Percentiles rank a stretch among this genome's conserved stretches.
Conservation (phyloP, 345 rosid genomes). For the Euphorbia pulcherrima region DNA sequence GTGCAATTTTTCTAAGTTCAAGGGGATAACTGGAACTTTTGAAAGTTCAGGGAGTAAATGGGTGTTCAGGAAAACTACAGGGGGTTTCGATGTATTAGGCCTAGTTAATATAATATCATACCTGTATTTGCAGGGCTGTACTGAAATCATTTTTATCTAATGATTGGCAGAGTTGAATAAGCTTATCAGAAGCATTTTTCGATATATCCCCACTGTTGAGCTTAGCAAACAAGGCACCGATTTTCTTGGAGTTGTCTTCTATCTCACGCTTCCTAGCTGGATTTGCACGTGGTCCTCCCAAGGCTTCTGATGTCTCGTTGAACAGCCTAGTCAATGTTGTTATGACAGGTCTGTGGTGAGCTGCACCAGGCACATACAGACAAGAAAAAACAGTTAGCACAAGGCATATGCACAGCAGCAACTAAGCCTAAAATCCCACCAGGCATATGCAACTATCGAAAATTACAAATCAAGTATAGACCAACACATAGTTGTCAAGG, state of each 20-base stretch:
- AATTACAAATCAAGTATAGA: too few species aligned
- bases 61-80: too few species aligned
- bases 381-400: not conserved
- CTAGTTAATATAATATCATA: conserved; percentile 28
- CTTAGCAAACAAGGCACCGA: conserved; percentile 90
- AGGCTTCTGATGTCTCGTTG: conserved; percentile 88
- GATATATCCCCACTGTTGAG: conserved; percentile 91
- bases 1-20: too few species aligned
- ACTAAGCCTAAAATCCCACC: not conserved
- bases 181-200: conserved; percentile 85
- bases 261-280: conserved; percentile 90
- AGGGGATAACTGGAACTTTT: too few species aligned
- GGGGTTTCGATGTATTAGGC: too few species aligned
- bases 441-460: too few species aligned
- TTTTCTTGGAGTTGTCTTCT: conserved; percentile 86
- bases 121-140: conserved; percentile 92
- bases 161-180: conserved; percentile 82
- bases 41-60: too few species aligned
- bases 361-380: conserved; percentile 41
- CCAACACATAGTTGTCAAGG: too few species aligned
- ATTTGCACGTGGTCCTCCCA: conserved; percentile 92
- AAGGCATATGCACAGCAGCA: not conserved
- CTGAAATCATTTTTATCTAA: conserved; percentile 71
- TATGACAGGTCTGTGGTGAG: conserved; percentile 66
- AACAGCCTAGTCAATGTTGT: conserved; percentile 82